phyloP scores from a whole-genome alignment of 2,329 filamentous ascomycete genomes.

The Colletotrichum sp. region DNA sequence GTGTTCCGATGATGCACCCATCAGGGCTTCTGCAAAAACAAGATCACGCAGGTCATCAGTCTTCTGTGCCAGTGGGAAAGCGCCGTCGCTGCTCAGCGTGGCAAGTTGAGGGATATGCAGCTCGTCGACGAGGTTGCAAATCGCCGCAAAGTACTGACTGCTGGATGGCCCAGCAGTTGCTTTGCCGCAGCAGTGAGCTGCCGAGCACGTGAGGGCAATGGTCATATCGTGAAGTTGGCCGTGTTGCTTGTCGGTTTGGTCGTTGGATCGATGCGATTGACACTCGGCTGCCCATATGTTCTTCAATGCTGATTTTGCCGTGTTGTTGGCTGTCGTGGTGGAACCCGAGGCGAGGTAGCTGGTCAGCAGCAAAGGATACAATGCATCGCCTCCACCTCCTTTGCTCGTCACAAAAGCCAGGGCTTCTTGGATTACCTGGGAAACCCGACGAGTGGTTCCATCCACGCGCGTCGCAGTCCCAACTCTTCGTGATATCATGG shows the following conservation, averaged over 20 bases:
- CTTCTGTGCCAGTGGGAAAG: conserved; percentile 56
- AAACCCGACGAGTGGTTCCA: neutral
- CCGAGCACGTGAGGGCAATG: conserved; percentile 45
- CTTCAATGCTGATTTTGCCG: neutral
- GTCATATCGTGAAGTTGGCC: conserved; percentile 35
- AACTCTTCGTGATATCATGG: conserved; percentile 17
- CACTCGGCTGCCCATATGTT: neutral
- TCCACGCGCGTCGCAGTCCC: neutral
- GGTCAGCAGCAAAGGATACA: conserved; percentile 8
- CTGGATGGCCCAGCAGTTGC: conserved; percentile 39
- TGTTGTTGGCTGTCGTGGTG: neutral
- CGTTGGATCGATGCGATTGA: neutral
- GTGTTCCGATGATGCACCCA: neutral
- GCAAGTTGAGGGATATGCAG: conserved; percentile 36
- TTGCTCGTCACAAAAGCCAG: neutral
- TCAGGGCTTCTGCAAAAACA: conserved; percentile 52
- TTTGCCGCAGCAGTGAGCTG: conserved; percentile 53
- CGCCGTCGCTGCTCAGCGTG: conserved; percentile 49
- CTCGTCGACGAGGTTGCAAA: conserved; percentile 45
- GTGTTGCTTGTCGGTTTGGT: neutral
- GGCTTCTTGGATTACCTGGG: conserved; percentile 11
- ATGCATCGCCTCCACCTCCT: neutral
- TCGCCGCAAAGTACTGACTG: conserved; percentile 37
- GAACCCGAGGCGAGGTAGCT: neutral
- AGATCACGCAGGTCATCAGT: conserved; percentile 59